Evolutionary conservation across 2,329 filamentous ascomycete genomes (phyloP), one percentile per base, ranked within the genome.

Genomic region (Helotiales sp.): DNA sequence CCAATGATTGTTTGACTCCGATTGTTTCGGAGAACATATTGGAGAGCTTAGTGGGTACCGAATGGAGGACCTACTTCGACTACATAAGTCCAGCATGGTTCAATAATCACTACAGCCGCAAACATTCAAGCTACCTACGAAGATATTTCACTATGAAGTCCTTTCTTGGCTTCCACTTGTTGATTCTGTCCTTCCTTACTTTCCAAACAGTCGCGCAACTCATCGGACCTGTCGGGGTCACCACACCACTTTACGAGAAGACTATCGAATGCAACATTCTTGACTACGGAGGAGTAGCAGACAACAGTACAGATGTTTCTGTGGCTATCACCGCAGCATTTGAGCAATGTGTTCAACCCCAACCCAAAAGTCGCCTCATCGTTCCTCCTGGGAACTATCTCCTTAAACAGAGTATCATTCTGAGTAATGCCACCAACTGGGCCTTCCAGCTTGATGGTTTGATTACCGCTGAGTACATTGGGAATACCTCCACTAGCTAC

Each of bases 301-400:
- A 71, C 51, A 70, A 69, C 33, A 47, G 46, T 13, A 70, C 68
- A 2, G 63, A 70, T 40, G 55, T 70, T n/a, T 63, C 64, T 5
- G 44, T 56, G 13, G 61, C 69, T 5, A 53, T 70, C 1, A 61
- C 64, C 30, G 29, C 52, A 9, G 55, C 69, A 10, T 70, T 69
- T 48, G 51, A 44, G 12, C 12, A 61, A 2, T 70, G 67, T 50
- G 48, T 51, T 13, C 12, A 13, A 12, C 17, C 5, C 12, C 31
- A 51, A 12, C 30, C 48, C 13, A 19, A 22, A 51, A 51, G 48
- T 51, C 48, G 48, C 25, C 48, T 51, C 3, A 22, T 51, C 38
- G 30, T 51, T 12, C 48, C 48, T 2, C 13, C 17, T 12, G 48
- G 48, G 29, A 51, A 25, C 22, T 51, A 51, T n/a, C 48, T 51